phyloP scores from a whole-genome alignment of 345 rosid genomes.

The Bruguiera gymnorhiza region DNA sequence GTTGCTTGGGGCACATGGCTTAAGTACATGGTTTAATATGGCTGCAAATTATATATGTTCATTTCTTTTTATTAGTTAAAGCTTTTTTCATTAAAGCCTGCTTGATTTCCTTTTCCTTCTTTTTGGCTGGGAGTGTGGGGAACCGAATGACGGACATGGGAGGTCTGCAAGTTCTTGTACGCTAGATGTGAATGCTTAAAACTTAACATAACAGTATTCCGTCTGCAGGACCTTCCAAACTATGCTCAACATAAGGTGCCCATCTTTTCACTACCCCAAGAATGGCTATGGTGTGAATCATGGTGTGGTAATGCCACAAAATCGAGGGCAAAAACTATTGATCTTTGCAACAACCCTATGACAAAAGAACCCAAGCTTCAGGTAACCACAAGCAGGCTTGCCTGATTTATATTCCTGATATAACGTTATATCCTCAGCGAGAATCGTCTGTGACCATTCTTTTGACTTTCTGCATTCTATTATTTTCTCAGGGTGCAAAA shows the following conservation, averaged over 20 bases:
- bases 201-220: background rate
- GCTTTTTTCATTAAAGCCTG: no score
- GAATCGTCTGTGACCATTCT: background rate
- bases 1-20: no score
- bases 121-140: no score
- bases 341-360: constrained; percentile 99
- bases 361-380: constrained; percentile 98
- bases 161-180: no score
- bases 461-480: background rate
- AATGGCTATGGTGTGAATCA: constrained; percentile 99
- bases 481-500: constrained; percentile 65
- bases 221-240: constrained; percentile 93
- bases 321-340: constrained; percentile 90
- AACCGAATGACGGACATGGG: no score
- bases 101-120: no score
- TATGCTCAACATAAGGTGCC: constrained; percentile 98
- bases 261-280: constrained; percentile 89
- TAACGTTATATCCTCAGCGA: no score
- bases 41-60: no score
- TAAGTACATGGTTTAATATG: no score
- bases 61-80: no score
- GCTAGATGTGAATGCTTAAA: no score
- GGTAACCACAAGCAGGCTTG: constrained; percentile 31
- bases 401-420: background rate
- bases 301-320: constrained; percentile 99